Conservation (phyloP, 331 rosid genomes). For the Rosa hybrid region DNA sequence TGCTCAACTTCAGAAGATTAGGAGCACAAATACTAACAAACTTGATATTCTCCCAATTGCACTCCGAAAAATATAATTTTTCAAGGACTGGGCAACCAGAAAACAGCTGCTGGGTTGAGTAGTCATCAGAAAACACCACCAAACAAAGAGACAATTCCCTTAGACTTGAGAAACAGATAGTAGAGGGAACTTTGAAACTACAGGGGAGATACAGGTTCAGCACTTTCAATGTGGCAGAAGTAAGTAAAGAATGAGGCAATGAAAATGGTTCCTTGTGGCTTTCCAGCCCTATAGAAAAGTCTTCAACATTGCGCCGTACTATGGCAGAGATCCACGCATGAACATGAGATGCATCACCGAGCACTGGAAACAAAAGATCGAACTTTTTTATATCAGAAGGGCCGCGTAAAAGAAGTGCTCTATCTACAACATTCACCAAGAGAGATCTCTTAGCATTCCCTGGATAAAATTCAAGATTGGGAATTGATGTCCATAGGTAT, state of each 20-base stretch:
- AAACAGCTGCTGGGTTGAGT: background rate
- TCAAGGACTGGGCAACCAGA: slow-evolving; percentile 5
- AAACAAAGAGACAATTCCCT: background rate
- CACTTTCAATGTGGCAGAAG: background rate
- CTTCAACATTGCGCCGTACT: background rate
- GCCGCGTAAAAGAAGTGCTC: slow-evolving; percentile 1
- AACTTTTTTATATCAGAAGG: background rate
- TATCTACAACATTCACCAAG: slow-evolving; percentile 4
- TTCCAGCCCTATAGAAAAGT: background rate
- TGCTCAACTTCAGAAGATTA: background rate
- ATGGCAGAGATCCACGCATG: background rate
- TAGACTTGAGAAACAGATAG: slow-evolving; percentile 2
- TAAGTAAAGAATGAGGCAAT: background rate
- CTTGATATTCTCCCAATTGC: background rate
- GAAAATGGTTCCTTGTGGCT: background rate
- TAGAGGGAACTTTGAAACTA: background rate
- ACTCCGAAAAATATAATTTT: background rate
- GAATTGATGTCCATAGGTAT: background rate
- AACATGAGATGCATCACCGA: background rate
- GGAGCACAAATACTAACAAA: slow-evolving; percentile 1
- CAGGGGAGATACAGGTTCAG: background rate
- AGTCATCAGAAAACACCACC: slow-evolving; percentile 8
- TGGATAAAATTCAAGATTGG: background rate
- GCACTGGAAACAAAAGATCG: background rate
- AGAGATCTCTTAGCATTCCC: background rate